A percentile compares a stretch with the other conserved stretches of the same genome.
phyloP scores from a whole-genome alignment of 176 grass and related monocot genomes.

The Rhynchospora tenuis region DNA sequence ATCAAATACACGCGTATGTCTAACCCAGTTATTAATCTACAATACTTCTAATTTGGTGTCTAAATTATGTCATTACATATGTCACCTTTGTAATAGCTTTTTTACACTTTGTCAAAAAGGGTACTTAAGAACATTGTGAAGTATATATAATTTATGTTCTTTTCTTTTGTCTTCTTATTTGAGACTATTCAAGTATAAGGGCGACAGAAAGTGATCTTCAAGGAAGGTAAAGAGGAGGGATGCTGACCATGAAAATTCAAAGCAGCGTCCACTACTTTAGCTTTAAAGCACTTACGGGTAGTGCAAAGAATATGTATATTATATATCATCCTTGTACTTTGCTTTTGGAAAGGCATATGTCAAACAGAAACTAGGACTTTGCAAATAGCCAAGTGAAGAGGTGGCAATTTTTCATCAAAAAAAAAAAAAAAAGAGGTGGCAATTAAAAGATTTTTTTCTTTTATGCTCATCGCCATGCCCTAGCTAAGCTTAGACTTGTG shows the following conservation, averaged over 20 bases:
- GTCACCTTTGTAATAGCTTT: neutral
- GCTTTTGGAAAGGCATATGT: constrained; percentile 10
- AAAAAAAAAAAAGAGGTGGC: no score
- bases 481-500: neutral
- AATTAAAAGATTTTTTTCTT: neutral
- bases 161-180: neutral
- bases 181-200: no score
- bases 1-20: neutral
- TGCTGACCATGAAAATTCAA: neutral
- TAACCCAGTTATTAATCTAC: neutral
- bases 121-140: neutral
- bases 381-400: neutral
- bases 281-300: neutral
- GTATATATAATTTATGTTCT: neutral
- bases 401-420: no score
- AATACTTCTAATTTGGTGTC: no score
- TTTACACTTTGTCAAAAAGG: neutral
- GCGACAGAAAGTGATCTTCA: neutral
- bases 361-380: neutral
- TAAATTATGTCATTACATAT: neutral
- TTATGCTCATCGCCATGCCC: neutral
- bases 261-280: neutral
- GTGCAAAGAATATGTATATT: neutral
- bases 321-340: neutral
- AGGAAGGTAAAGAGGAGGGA: neutral